Evolutionary conservation across 805 yeast genomes (phyloP), one percentile per base, ranked within the genome.

Genomic region (Starmerella geochares): DNA sequence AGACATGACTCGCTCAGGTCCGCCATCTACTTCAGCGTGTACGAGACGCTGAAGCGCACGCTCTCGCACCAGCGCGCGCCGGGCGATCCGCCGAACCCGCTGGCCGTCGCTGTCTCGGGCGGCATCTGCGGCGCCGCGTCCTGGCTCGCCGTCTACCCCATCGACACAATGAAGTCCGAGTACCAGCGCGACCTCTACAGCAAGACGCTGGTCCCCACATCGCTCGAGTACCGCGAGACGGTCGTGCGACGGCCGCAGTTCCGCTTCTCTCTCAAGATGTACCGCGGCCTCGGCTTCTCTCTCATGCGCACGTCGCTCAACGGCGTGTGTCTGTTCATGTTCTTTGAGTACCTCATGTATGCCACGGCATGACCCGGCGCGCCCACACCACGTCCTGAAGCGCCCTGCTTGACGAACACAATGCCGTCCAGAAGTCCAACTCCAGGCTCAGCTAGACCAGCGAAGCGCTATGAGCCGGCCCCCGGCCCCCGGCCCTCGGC

Each of bases 271-370:
- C 42, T 79, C 71, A 33, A 68, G 66, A 72, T 82, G 74, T 86
- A 84, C 65, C 71, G 86, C 46, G 95, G 95, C 0, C 67, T 86
- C 39, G 85, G 86, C 1, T 84, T 86, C 24, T 81, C 88, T 11
- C 68, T 83, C 24, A 68, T 80, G 9, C 72, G 95, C 53, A 80
- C 92, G 0, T 76, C 86, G 46, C 59, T 82, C 48, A 82, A 80
- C 13, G 86, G 86, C 53, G 75, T 82, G 75, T 79, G 80, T 7
- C 83, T 86, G 62, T 86, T 86, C 65, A 74, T 86, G 31, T 66
- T 76, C 14, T 86, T 76, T 65, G 95, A 85, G 64, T 74, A 72
- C 54, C 64, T 81, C 47, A 79, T 83, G 86, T 54, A 50, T 20
- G 38, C 49, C n/a, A 49, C 59, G 11, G 17, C 46, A 10, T 42